Base-by-base conservation (phyloP, 2,329 filamentous ascomycete species). In the Colletotrichum navitas region DNA sequence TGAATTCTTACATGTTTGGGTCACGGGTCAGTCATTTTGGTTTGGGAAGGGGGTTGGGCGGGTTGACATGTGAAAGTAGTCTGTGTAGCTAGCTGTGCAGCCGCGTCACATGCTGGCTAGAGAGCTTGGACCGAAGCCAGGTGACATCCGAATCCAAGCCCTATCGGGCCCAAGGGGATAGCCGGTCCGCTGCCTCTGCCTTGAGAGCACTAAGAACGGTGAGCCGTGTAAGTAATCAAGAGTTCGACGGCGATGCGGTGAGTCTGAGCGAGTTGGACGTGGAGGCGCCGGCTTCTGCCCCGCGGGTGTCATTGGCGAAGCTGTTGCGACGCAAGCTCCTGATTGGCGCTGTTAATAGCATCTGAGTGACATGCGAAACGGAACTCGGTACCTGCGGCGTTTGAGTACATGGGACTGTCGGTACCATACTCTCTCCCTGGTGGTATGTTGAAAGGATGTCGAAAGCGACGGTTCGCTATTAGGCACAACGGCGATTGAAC, bases 291-390 rank as follows among this genome's bases (percentile, higher is more conserved):
- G 51, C 51, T 34, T 54, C 26, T 34, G 6, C 8, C 29, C 51
- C 43, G 45, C 55, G 55, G 55, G 26, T 45, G 26, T 60, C 32
- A 12, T 32, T 24, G 36, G 8, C 14, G 10, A 52, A 55, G 56
- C 32, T 39, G 62, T 16, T 7, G 26, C 1, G 39, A 63, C 39
- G 63, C 47, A 18, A 43, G 63, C 68, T 59, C 41, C 69, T 69
- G 60, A 72, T 72, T 72, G 65, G 69, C 47, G 69, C 69, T 72
- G 65, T 32, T 72, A 64, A 72, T 18, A 29, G 58, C 54, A 55
- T 45, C 52, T 68, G 66, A 64, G 45, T 68, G 66, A 64, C 47
- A 52, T 49, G 68, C 59, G 68, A 68, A 72, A 68, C 59, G 36
- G 39, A 21, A 60, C 58, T 21, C 58, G 64, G 68, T 39, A 55